Base-by-base conservation (phyloP, 1,284 basidiomycete species). In the Ceratobasidium sp. region DNA sequence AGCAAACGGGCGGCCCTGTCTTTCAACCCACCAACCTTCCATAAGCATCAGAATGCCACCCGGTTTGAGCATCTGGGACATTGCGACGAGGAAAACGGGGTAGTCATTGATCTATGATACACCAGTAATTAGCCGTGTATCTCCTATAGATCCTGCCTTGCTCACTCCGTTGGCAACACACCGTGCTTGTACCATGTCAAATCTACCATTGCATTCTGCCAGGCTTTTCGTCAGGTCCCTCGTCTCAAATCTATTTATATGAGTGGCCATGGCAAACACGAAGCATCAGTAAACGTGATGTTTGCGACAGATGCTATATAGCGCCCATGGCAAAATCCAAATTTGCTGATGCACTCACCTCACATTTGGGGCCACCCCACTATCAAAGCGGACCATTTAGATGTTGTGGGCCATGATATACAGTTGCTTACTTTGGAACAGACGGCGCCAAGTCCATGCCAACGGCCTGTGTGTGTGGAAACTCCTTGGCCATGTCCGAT, bases 401-500 rank as follows among this genome's bases (percentile, higher is more conserved):
- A 53, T 27, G 14, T 24, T 54, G 13, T 8, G 8, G 34, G 59
- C 14, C 5, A 11, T 19, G 5, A 31, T 13, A 59, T 14, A n/a
- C 2, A 29, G 53, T 14, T n/a, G 24, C 39, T 37, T 29, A 68
- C 63, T 39, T 48, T 53, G 59, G 74, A 73, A 59, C 29, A 16
- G 54, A 63, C 22, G 74, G 75, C 9, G 75, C 74, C 49, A 76
- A 43, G 37, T 76, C 75, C 14, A 76, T 56, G 24, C 74, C 75
- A n/a, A 75, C 24, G 19, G 69, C 75, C n/a, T 74, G 54, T 22
- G 41, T 54, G 29, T 76, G 73, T 19, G 75, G 75, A 24, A 59
- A 76, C 39, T 48, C 65, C 19, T 39, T 62, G 5, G 75, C 74
- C 74, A 76, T 76, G 22, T 74, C 75, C 8, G 49, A 34, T 48